Base-by-base conservation (phyloP, 2,329 filamentous ascomycete species). In the Phaeosphaeria sp. region DNA sequence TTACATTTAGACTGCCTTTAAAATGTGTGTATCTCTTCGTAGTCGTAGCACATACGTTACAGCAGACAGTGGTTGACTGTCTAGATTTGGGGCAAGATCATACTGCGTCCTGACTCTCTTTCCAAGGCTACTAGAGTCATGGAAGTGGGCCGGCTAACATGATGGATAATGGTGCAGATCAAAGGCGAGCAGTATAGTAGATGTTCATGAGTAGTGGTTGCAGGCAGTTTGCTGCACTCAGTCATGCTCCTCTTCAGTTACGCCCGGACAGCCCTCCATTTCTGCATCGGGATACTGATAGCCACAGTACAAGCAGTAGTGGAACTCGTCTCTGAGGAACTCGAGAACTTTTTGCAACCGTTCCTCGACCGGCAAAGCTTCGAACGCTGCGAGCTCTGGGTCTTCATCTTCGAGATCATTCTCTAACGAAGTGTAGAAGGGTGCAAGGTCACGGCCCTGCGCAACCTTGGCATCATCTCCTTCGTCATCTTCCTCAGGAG, bases 261-360 rank as follows among this genome's bases (percentile, higher is more conserved):
- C 55, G 0, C 95, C 95, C 0, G 95, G 94, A 81, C 95, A 99
- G 0, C 91, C 93, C 13, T 95, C 92, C 89, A 97, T 89, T 36
- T 81, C 78, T 36, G 80, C 81, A 70, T 92, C 88, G 0, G 88
- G 85, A 74, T 97, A 99, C 52, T 82, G 82, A 77, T 85, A 90
- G 76, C 97, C 98, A 79, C 95, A 99, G 91, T 93, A 99, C 74
- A 97, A 97, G 79, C 95, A 99, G 74, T 99, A 99, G 46, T 83
- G 78, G 71, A 92, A 87, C 71, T 85, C 85, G 49, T 87, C 81
- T 39, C 95, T 85, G 53, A 99, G 76, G 76, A 91, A 88, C 18
- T 79, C 75, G 10, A 97, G 84, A 15, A 96, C 76, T 65, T 82
- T 86, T 9, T 81, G 79, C 60, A 98, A 78, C 64, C 87, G 86